Evolutionary conservation across 805 yeast genomes (phyloP).

Genomic region (Starmerella sirachaensis): DNA sequence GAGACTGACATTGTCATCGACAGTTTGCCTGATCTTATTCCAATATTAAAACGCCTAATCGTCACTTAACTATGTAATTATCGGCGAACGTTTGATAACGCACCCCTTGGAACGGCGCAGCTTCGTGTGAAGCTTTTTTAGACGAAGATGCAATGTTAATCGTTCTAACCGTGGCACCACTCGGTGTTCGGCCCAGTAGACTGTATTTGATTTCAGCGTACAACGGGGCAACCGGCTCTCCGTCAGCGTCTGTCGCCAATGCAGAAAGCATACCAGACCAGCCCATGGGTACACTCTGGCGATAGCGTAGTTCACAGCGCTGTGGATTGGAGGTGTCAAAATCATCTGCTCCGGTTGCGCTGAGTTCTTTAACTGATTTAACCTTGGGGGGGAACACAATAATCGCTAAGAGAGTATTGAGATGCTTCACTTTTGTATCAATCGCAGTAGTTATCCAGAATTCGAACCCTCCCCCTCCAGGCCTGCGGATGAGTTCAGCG

Average conservation of each 20-base stretch:
- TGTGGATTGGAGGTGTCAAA: slow-evolving; percentile 35
- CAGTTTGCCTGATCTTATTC: slow-evolving; percentile 18
- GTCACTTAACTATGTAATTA: slow-evolving; percentile 35
- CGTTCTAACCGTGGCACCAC: slow-evolving; percentile 26
- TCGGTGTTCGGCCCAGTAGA: slow-evolving; percentile 59
- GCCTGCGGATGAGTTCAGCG: slow-evolving; percentile 37
- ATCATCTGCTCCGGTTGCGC: slow-evolving; percentile 74
- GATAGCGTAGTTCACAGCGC: slow-evolving; percentile 48
- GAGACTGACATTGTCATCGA: slow-evolving; percentile 31
- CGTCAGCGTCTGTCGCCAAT: slow-evolving; percentile 23
- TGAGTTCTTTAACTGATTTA: slow-evolving; percentile 36
- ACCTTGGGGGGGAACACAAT: slow-evolving; percentile 28
- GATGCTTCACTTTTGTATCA: slow-evolving; percentile 34
- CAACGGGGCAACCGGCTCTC: slow-evolving; percentile 19
- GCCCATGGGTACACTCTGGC: slow-evolving; percentile 45
- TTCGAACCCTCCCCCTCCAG: slow-evolving; percentile 47
- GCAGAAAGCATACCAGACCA: slow-evolving; percentile 59
- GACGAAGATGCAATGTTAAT: slow-evolving; percentile 28
- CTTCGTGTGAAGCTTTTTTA: slow-evolving; percentile 47
- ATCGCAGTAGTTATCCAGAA: slow-evolving; percentile 39
- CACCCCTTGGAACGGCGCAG: slow-evolving; percentile 83
- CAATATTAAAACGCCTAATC: slow-evolving; percentile 7
- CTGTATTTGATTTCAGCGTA: slow-evolving; percentile 27
- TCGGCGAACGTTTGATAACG: slow-evolving; percentile 62
- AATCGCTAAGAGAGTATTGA: slow-evolving; percentile 39